Evolutionary conservation across 352 stramenopile species (phyloP).

Genomic region (Phytophthora pinifolia): DNA sequence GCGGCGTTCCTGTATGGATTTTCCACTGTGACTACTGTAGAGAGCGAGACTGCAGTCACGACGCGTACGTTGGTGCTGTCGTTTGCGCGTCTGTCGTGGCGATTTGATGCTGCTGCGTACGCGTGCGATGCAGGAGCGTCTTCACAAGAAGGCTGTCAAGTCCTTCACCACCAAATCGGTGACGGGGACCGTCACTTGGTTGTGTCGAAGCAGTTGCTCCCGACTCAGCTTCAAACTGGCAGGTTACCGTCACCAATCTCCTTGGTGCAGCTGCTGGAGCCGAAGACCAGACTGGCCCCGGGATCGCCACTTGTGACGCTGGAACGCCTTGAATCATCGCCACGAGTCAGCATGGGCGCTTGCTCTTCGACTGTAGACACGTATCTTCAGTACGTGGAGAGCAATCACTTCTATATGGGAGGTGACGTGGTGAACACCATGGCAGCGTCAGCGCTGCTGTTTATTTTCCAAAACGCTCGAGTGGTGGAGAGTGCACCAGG

Average conservation of each 20-base stretch:
- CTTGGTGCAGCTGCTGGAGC: constrained; percentile 45
- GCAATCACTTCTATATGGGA: constrained; percentile 34
- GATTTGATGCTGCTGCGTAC: constrained; percentile 24
- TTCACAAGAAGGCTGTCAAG: constrained; percentile 22
- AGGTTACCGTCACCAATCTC: constrained; percentile 15
- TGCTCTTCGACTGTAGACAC: constrained; percentile 34
- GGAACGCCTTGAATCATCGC: constrained; percentile 21
- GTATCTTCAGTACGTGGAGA: constrained; percentile 34
- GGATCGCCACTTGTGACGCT: constrained; percentile 18
- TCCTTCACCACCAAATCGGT: constrained; percentile 34
- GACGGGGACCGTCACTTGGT: constrained; percentile 33
- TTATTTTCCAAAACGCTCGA: constrained; percentile 54
- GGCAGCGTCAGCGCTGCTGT: constrained; percentile 45
- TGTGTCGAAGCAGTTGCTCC: constrained; percentile 24
- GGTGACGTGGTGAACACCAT: constrained; percentile 37
- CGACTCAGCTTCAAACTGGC: constrained; percentile 18
- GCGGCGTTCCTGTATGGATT: constrained; percentile 43
- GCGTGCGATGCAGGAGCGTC: constrained; percentile 18
- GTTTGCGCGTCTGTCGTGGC: constrained; percentile 46
- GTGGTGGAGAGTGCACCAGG: constrained; percentile 29
- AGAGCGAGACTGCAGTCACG: neutral
- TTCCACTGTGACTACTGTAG: constrained; percentile 21
- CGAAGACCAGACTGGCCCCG: constrained; percentile 17
- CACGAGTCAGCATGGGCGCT: neutral
- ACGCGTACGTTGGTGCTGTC: constrained; percentile 31